Conservation (phyloP, 306 rosid species). For the Lagenaria siceraria region DNA sequence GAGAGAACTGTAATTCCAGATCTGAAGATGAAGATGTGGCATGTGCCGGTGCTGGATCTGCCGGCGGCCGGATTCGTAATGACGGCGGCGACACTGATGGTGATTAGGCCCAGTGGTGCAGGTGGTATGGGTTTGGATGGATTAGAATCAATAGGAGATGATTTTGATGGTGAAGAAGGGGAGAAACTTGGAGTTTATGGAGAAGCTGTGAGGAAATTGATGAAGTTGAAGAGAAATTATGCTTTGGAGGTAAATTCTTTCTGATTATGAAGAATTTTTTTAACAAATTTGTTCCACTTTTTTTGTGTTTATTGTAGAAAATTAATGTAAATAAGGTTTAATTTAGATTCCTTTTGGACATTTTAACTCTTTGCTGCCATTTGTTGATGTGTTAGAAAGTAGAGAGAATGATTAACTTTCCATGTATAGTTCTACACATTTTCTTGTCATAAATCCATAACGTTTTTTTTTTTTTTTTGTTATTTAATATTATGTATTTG, state of each 20-base stretch:
- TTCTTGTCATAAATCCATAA: background rate
- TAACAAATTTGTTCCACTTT: background rate
- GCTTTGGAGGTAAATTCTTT: slow-evolving; percentile 23
- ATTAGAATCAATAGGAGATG: slow-evolving; percentile 3
- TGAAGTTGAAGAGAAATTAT: slow-evolving; percentile 19
- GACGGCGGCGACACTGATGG: slow-evolving; percentile 28
- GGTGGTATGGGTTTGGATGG: background rate
- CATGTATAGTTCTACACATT: background rate
- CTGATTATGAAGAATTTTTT: background rate
- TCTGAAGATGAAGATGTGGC: slow-evolving; percentile 25
- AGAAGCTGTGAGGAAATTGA: slow-evolving; percentile 23
- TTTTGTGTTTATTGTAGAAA: background rate
- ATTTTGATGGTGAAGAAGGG: slow-evolving; percentile 16
- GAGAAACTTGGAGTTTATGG: slow-evolving; percentile 10
- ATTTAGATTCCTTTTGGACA: background rate
- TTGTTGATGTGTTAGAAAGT: background rate
- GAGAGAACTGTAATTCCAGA: slow-evolving; percentile 22
- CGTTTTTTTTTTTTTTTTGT: too few species aligned
- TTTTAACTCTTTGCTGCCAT: background rate
- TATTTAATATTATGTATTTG: too few species aligned
- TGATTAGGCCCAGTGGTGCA: slow-evolving; percentile 11
- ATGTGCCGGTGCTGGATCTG: slow-evolving; percentile 24
- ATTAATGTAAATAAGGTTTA: background rate
- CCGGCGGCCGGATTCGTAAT: slow-evolving; percentile 14
- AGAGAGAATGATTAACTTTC: background rate